phyloP scores from a whole-genome alignment of 768 basidiomycete species.

The Kondoa subrosea region DNA sequence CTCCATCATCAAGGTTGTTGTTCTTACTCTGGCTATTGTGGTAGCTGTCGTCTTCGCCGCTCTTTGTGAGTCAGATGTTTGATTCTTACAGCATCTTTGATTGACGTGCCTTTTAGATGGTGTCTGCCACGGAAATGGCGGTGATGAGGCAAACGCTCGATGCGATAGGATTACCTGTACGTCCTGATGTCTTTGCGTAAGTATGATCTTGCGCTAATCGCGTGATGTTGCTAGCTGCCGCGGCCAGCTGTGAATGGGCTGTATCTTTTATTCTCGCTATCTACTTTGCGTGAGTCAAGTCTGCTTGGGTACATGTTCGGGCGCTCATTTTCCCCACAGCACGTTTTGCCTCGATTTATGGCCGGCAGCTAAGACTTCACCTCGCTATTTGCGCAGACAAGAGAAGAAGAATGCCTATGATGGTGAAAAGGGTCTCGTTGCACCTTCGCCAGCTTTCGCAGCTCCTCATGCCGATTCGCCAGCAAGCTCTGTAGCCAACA shows the following conservation, averaged over 20 bases:
- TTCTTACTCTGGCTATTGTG: slow-evolving; percentile 31
- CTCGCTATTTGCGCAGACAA: neutral
- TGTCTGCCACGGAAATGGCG: slow-evolving; percentile 1
- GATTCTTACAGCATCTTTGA: neutral
- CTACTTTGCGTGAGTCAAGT: neutral
- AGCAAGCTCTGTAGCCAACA: too few species aligned
- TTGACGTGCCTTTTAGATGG: neutral
- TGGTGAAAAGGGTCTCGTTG: slow-evolving; percentile 3
- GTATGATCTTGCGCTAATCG: neutral
- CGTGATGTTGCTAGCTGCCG: slow-evolving; percentile 16
- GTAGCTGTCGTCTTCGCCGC: slow-evolving; percentile 33
- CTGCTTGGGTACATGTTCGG: neutral
- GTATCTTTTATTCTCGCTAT: slow-evolving; percentile 29
- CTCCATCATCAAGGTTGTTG: slow-evolving; percentile 32
- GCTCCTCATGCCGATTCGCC: too few species aligned
- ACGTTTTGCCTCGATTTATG: slow-evolving; percentile 34
- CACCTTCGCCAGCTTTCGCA: too few species aligned
- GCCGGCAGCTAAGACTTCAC: slow-evolving; percentile 29
- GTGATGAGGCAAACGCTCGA: neutral
- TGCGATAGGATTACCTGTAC: neutral
- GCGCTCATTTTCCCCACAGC: slow-evolving; percentile 25
- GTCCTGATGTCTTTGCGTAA: neutral
- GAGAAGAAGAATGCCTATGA: neutral
- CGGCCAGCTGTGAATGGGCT: slow-evolving; percentile 33
- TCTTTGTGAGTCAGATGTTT: neutral